A percentile compares a stretch with the other conserved stretches of the same genome.
Evolutionary conservation across 129 eudicot genomes (phyloP).

Genomic region (Tanacetum coccineum): DNA sequence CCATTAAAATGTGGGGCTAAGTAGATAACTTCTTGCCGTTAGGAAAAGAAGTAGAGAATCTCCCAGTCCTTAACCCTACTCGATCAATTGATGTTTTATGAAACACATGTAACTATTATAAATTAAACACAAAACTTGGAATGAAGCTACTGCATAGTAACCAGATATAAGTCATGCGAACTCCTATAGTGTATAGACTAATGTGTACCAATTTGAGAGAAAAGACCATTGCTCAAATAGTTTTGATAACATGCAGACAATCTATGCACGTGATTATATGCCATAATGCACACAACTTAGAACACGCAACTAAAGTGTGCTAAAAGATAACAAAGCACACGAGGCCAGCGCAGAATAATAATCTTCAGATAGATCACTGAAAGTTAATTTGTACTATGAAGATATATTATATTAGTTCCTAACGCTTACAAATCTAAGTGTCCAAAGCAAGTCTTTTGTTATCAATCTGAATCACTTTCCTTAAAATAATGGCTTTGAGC

Average conservation of each 20-base stretch:
- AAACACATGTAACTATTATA: background rate
- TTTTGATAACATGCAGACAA: conserved; percentile 15
- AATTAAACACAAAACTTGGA: background rate
- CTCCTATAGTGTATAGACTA: background rate
- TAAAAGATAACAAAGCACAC: conserved; percentile 28
- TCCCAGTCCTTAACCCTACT: background rate
- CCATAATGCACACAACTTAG: conserved; percentile 14
- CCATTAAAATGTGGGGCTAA: no score
- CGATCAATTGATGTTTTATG: background rate
- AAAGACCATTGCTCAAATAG: background rate
- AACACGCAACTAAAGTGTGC: conserved; percentile 8
- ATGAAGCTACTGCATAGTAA: background rate
- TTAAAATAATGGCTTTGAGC: conserved; percentile 19
- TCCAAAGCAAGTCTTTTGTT: conserved; percentile 27
- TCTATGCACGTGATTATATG: conserved; percentile 37
- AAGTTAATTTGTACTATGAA: conserved; percentile 41
- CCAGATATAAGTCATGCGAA: background rate
- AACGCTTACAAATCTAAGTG: conserved; percentile 21
- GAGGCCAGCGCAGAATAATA: conserved; percentile 29
- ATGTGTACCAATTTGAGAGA: background rate
- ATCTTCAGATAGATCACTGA: conserved; percentile 25
- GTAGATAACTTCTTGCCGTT: no score
- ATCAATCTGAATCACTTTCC: conserved; percentile 26
- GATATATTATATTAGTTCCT: conserved; percentile 37
- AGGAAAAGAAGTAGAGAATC: background rate